These are phyloP conservation scores for Saturnispora zaruensis DNA, from an alignment of 805 yeast genomes.

Conservation along the genomic window DNA sequence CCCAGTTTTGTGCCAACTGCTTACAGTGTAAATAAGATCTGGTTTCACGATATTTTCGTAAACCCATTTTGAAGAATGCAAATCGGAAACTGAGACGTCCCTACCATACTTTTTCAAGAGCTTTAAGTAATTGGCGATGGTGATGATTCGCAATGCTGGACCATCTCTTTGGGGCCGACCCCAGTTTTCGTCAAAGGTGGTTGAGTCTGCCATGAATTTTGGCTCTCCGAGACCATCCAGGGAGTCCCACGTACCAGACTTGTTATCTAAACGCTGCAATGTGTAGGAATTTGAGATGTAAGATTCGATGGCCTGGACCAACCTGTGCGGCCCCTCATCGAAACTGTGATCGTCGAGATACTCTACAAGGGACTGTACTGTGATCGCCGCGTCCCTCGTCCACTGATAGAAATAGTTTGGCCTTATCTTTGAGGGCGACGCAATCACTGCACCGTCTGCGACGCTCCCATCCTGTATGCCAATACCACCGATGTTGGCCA, in stretches of 20 bases:
- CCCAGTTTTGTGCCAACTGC: conserved; percentile 55
- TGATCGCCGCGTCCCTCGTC: conserved; percentile 84
- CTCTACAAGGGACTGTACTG: conserved; percentile 56
- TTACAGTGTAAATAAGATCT: conserved; percentile 57
- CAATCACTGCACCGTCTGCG: conserved; percentile 65
- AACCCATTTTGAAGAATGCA: conserved; percentile 29
- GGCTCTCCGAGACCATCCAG: conserved; percentile 80
- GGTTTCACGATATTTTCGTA: conserved; percentile 50
- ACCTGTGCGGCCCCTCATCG: conserved; percentile 15
- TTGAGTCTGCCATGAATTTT: conserved; percentile 62
- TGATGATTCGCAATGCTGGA: conserved; percentile 70
- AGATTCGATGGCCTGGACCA: conserved; percentile 36
- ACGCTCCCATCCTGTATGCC: conserved; percentile 32
- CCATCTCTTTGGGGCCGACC: conserved; percentile 97
- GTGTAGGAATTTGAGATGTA: conserved; percentile 51
- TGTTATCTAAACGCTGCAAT: conserved; percentile 61
- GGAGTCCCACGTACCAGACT: conserved; percentile 52
- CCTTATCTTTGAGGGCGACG: conserved; percentile 61
- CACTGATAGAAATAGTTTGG: conserved; percentile 90
- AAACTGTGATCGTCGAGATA: conserved; percentile 37
- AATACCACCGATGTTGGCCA: conserved; percentile 50
- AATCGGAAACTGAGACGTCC: conserved; percentile 21
- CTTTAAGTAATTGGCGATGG: conserved; percentile 49
- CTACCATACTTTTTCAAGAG: conserved; percentile 30
- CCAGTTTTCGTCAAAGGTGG: conserved; percentile 62